Percentiles rank a stretch among this genome's conserved stretches.
Evolutionary conservation across 345 rosid species (phyloP).

Genomic region (Triadica sebifera): DNA sequence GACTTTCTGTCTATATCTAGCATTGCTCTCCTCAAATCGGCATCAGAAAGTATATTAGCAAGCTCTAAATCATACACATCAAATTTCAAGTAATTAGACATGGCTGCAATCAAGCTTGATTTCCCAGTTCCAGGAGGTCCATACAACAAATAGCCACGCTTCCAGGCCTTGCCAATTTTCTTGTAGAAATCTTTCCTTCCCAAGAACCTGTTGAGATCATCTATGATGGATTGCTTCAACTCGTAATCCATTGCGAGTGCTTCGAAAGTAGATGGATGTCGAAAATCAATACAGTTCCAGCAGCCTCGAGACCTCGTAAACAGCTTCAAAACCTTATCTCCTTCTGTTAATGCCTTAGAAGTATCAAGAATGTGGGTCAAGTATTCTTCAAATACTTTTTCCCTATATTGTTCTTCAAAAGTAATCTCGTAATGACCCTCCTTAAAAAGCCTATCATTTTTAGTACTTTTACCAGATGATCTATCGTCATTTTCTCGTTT

Average conservation of each 20-base stretch:
- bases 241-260: conserved; percentile 1
- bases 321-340: not conserved
- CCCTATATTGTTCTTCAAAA: not conserved
- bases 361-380: not conserved
- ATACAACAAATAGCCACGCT: conserved; percentile 17
- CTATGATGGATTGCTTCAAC: conserved; percentile 3
- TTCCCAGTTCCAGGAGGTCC: conserved; percentile 15
- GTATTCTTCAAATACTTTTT: not conserved
- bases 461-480: not conserved
- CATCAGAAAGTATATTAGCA: not conserved
- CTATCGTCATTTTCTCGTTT: not conserved
- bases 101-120: conserved; percentile 7
- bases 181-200: conserved; percentile 3
- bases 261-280: conserved; percentile 9
- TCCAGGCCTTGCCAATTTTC: conserved; percentile 19
- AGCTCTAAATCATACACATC: conserved; percentile 5
- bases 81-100: conserved; percentile 9
- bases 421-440: not conserved
- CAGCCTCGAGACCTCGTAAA: not conserved
- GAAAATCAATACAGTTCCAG: conserved; percentile 2
- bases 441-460: no score
- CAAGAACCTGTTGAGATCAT: conserved; percentile 1
- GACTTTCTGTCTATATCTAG: not conserved
- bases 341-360: not conserved
- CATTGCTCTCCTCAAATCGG: not conserved